Conservation (phyloP, 306 rosid genomes). For the Ochetophila trinervis region DNA sequence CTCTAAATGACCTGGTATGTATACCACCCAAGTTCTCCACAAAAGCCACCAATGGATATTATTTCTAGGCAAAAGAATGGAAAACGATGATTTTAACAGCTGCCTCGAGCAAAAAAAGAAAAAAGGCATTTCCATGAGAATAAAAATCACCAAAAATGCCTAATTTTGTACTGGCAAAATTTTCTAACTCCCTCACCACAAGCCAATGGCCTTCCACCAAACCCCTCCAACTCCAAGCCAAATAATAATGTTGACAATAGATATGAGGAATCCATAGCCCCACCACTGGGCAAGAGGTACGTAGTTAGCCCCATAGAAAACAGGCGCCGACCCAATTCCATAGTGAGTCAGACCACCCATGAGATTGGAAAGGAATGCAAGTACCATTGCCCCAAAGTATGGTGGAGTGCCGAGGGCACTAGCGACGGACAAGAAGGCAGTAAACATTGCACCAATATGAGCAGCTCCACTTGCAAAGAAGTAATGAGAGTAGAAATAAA, state of each 20-base stretch:
- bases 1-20: constrained; percentile 25
- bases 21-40: constrained; percentile 25
- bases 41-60: constrained; percentile 29
- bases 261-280: constrained; percentile 90
- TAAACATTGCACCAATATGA: constrained; percentile 98
- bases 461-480: constrained; percentile 99
- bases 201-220: constrained; percentile 94
- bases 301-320: constrained; percentile 92
- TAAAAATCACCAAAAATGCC: neutral
- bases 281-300: constrained; percentile 95
- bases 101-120: constrained; percentile 36
- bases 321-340: constrained; percentile 98
- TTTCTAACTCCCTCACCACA: constrained; percentile 58
- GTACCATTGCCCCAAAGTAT: constrained; percentile 77
- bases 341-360: constrained; percentile 99
- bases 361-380: constrained; percentile 89
- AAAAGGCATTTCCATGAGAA: constrained; percentile 15
- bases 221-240: constrained; percentile 91
- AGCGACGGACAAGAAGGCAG: constrained; percentile 98
- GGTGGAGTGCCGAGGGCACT: constrained; percentile 98
- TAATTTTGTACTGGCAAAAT: constrained; percentile 24
- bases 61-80: constrained; percentile 41
- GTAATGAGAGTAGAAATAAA: constrained; percentile 96
- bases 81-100: constrained; percentile 24
- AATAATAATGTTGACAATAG: constrained; percentile 75